Base-by-base conservation (phyloP, 2,329 filamentous ascomycete species). In the Phoma sp. region DNA sequence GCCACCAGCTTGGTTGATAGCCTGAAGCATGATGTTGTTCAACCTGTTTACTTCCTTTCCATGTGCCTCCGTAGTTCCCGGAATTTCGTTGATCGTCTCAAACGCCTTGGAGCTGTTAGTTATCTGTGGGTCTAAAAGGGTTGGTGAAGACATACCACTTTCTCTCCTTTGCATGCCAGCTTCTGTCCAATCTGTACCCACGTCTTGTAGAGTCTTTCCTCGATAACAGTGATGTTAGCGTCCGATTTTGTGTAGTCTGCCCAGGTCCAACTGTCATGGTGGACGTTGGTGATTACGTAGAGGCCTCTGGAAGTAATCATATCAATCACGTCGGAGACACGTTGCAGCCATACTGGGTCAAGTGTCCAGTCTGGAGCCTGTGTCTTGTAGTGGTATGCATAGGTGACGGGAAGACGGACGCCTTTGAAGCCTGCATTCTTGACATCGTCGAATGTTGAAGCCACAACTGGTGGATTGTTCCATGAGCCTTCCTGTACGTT, bases 181-280 rank as follows among this genome's bases (percentile, higher is more conserved):
- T 80, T 80, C 4, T 74, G 76, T 10, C 78, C 84, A 58, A 86
- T 85, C 63, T 87, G 85, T 21, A 79, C 74, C 85, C 84, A 87
- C 2, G 85, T 75, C 9, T 76, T 74, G 24, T 81, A 79, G 56
- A 87, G 83, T 57, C 81, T 81, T 59, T 85, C 82, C 61, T 86
- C 81, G 10, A 87, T 84, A 61, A 75, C 70, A 0, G 80, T 79
- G 2, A 80, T 55, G 58, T 86, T 82, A 0, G 82, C 80, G 3
- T 70, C 74, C 0, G 74, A 33, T 0, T 72, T 66, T 1, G 80
- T 80, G 4, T 84, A 72, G 63, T 86, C 84, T 4, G 81, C 82
- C 84, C 84, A 87, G 22, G 77, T 74, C 82, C 80, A 85, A 9
- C 80, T 82, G 61, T 88, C 84, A 54, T 87, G 84, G 57, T 87